Conservation (phyloP, 2,329 filamentous ascomycete genomes). For the Atkinsonella hypoxylon region DNA sequence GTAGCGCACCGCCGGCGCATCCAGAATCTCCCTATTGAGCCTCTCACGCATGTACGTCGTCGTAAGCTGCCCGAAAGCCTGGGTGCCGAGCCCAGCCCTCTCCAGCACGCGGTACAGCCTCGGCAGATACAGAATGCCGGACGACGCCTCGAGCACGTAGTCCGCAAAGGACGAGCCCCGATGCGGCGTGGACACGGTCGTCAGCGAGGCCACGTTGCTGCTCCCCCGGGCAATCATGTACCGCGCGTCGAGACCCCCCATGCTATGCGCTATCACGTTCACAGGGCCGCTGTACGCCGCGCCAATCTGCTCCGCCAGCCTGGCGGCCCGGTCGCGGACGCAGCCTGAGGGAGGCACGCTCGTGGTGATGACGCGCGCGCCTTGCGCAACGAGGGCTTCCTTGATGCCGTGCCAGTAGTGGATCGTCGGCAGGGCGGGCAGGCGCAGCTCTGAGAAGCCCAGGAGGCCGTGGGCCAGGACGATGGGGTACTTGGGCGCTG, state of each 20-base stretch:
- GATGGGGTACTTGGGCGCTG: constrained; percentile 47
- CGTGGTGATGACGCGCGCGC: constrained; percentile 45
- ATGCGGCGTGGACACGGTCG: constrained; percentile 44
- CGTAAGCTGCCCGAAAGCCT: constrained; percentile 50
- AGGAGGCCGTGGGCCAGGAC: constrained; percentile 55
- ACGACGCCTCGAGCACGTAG: constrained; percentile 29
- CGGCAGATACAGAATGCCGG: constrained; percentile 34
- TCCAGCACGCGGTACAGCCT: constrained; percentile 41
- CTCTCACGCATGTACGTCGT: constrained; percentile 42
- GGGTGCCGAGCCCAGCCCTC: constrained; percentile 41
- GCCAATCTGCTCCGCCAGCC: constrained; percentile 40
- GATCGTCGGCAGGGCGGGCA: constrained; percentile 41
- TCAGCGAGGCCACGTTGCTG: constrained; percentile 34
- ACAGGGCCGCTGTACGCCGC: constrained; percentile 31
- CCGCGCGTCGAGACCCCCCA: constrained; percentile 53
- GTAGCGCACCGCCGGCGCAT: constrained; percentile 41
- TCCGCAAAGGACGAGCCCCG: constrained; percentile 45
- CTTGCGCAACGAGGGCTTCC: constrained; percentile 41
- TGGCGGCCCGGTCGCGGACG: constrained; percentile 47
- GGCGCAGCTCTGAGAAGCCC: constrained; percentile 46
- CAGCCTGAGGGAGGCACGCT: constrained; percentile 48
- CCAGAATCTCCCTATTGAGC: constrained; percentile 47
- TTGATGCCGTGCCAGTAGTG: constrained; percentile 56
- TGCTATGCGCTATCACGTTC: constrained; percentile 63
- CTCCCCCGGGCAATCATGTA: constrained; percentile 40